phyloP scores from a whole-genome alignment of 306 rosid species.

The Prunus persica region Prunus_persica_NCBIv2 NC_034010.1:15022001-15022500 shows the following conservation, averaged over 20 bases:
- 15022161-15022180: slow-evolving; percentile 66
- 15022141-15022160: slow-evolving; percentile 72
- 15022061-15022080: slow-evolving; percentile 3
- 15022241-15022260: slow-evolving; percentile 99
- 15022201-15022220: slow-evolving; percentile 95
- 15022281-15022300: slow-evolving; percentile 47
- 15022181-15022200: slow-evolving; percentile 76
- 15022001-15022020: slow-evolving; percentile 31
- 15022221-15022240: slow-evolving; percentile 86
- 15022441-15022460: neutral
- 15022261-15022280: slow-evolving; percentile 77
- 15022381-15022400: neutral
- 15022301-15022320: slow-evolving; percentile 8
- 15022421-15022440: neutral
- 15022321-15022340: neutral
- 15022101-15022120: slow-evolving; percentile 83
- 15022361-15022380: neutral
- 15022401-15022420: neutral
- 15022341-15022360: neutral
- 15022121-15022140: slow-evolving; percentile 80
- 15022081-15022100: slow-evolving; percentile 89
- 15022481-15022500: neutral
- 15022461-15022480: neutral
- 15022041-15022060: slow-evolving; percentile 14
- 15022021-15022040: slow-evolving; percentile 22